Conservation (phyloP, 2,329 filamentous ascomycete genomes). For the Aspergillus carbonarius region DNA sequence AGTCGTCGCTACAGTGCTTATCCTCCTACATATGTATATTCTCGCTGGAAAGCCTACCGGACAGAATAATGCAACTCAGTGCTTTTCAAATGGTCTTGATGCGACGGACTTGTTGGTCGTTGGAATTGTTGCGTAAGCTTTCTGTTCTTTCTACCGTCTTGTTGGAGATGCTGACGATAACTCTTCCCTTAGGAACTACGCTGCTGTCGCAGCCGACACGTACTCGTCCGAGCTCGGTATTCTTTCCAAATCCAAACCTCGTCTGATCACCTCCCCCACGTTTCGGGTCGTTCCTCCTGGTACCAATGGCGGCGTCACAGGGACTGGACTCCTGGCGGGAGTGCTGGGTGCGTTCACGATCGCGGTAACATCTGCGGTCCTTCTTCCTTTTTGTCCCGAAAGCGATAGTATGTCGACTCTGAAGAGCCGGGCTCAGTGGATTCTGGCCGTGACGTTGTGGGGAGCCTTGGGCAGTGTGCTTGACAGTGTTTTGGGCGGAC, state of each 20-base stretch:
- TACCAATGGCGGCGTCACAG: conserved; percentile 89
- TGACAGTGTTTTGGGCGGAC: conserved; percentile 82
- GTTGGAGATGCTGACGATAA: neutral
- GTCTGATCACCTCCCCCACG: conserved; percentile 78
- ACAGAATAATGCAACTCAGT: conserved; percentile 16
- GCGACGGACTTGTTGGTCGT: conserved; percentile 40
- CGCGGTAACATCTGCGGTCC: conserved; percentile 64
- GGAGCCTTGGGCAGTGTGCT: conserved; percentile 78
- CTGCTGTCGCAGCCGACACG: conserved; percentile 86
- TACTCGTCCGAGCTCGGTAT: conserved; percentile 96
- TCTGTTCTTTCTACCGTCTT: neutral
- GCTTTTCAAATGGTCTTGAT: conserved; percentile 40
- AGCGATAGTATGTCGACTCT: conserved; percentile 13
- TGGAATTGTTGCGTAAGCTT: conserved; percentile 42
- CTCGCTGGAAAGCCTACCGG: conserved; percentile 24
- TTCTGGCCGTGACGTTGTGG: conserved; percentile 63
- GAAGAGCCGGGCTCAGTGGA: conserved; percentile 54
- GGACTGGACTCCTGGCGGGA: conserved; percentile 71
- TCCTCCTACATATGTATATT: conserved; percentile 52
- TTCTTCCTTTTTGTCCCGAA: conserved; percentile 66
- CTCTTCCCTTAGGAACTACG: conserved; percentile 64
- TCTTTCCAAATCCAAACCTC: conserved; percentile 70
- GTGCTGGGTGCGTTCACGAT: conserved; percentile 69
- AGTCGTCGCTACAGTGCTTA: conserved; percentile 68
- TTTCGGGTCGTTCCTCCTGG: conserved; percentile 80